A percentile compares a stretch with the other conserved stretches of the same genome.
Conservation (phyloP, 805 yeast genomes). For the Cyberlindnera mycetangii region DNA sequence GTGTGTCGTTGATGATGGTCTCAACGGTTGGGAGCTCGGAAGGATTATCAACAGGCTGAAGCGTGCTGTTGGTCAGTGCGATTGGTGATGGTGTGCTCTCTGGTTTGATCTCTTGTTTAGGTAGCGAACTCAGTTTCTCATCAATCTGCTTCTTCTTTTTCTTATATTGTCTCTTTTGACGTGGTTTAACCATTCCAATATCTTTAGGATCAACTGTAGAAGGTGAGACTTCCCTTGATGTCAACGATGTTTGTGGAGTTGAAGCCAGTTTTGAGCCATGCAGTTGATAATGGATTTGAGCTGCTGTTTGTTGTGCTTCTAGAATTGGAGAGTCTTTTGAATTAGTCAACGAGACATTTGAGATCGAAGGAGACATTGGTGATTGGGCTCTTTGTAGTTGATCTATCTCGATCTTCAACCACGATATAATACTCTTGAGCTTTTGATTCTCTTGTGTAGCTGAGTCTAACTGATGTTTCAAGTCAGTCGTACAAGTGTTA, state of each 20-base stretch:
- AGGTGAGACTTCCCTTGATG: slow-evolving; percentile 18
- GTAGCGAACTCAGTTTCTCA: not conserved
- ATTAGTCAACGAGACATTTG: not conserved
- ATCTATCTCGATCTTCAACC: slow-evolving; percentile 39
- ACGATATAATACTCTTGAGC: slow-evolving; percentile 38
- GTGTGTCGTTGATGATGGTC: slow-evolving; percentile 8
- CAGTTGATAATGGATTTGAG: slow-evolving; percentile 11
- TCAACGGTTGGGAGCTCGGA: slow-evolving; percentile 18
- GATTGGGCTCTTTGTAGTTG: slow-evolving; percentile 18
- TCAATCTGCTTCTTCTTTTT: slow-evolving; percentile 20
- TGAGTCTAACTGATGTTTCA: slow-evolving; percentile 35
- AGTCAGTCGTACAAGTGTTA: not conserved
- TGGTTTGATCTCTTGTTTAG: not conserved
- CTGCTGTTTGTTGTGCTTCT: slow-evolving; percentile 7
- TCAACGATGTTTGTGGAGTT: slow-evolving; percentile 9
- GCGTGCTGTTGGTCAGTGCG: slow-evolving; percentile 7
- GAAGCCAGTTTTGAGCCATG: slow-evolving; percentile 8
- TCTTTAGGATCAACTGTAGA: slow-evolving; percentile 26
- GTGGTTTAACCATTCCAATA: slow-evolving; percentile 21
- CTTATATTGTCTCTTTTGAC: slow-evolving; percentile 23
- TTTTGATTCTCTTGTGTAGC: slow-evolving; percentile 44
- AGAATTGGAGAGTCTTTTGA: not conserved
- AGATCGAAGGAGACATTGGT: not conserved
- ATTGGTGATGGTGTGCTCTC: slow-evolving; percentile 28
- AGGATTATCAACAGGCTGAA: too few species aligned